Base-by-base conservation (phyloP, 768 basidiomycete species). In the Hortiboletus flavorubellus region DNA sequence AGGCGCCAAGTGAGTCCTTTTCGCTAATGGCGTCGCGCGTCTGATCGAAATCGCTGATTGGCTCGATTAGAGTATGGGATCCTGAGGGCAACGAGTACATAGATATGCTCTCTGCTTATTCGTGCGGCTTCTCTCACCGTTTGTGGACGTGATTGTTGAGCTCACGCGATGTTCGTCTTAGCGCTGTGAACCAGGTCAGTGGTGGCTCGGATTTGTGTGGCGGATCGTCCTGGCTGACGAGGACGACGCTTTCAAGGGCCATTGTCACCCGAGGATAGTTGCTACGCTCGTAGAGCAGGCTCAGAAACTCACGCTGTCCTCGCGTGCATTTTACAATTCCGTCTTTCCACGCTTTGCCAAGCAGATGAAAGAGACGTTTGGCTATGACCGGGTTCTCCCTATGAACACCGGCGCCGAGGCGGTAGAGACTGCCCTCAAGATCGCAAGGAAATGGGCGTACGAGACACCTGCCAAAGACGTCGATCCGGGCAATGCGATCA, bases 361-460 rank as follows among this genome's bases (percentile, higher is more conserved):
- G 75, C 81, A 84, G 70, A 78, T 98, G 55, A 92, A 89, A 2
- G 75, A 83, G 55, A 82, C 90, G 74, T 93, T 96, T 66, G 87
- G 87, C 12, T 98, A 90, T 71, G 95, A 96, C 59, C 94, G 93
- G 86, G 93, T 97, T 2, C 78, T 98, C 9, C 95, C 96, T 23
- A 97, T 98, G 94, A 99, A 99, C 79, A 98, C 96, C 1, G 96
- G 96, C 44, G 94, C 94, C 1, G 97, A 99, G 68, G 97, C 97
- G 8, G 97, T 98, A 51, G 97, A 99, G 76, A 97, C 95, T 0
- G 84, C 87, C n/a, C 72, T 99, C 69, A 99, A 99, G 79, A 80
- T 98, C 16, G 87, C 97, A 0, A 76, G 97, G 62, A 98, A 98
- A 76, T 98, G 97, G 97, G 96, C 89, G 2, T 98, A 98, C 73